Conservation (phyloP, 2,329 filamentous ascomycete genomes). For the Mycogone perniciosa region DNA sequence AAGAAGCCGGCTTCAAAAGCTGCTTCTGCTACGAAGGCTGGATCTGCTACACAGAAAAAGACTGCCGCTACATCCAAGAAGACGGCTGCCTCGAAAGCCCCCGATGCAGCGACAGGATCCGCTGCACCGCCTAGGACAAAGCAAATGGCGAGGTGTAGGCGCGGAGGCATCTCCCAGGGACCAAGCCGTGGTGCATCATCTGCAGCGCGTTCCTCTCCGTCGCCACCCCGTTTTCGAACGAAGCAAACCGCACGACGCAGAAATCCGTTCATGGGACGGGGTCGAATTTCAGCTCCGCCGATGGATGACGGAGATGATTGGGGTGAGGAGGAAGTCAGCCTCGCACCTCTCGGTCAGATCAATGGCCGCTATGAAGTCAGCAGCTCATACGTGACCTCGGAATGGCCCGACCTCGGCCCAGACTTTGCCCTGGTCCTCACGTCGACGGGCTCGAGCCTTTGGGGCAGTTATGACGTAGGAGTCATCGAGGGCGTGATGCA, state of each 20-base stretch:
- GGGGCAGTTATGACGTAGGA: slow-evolving; percentile 41
- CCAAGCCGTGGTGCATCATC: slow-evolving; percentile 1
- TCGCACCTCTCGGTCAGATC: slow-evolving; percentile 30
- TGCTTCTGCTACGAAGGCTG: background rate
- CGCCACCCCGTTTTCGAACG: background rate
- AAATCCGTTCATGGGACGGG: slow-evolving; percentile 17
- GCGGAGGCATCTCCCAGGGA: slow-evolving; percentile 13
- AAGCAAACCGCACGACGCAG: slow-evolving; percentile 24
- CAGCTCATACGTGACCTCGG: slow-evolving; percentile 18
- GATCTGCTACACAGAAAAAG: background rate
- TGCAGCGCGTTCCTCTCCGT: background rate
- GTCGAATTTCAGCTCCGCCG: slow-evolving; percentile 16
- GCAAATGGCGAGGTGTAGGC: slow-evolving; percentile 11
- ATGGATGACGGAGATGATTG: background rate
- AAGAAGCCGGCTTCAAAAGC: background rate
- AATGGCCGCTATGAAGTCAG: slow-evolving; percentile 40
- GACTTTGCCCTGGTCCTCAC: slow-evolving; percentile 33
- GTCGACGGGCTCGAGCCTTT: slow-evolving; percentile 33
- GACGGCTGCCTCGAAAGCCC: background rate
- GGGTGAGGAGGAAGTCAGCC: slow-evolving; percentile 1
- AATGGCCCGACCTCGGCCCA: slow-evolving; percentile 21
- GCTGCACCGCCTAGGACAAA: background rate
- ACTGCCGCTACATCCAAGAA: background rate
- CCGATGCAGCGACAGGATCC: background rate
- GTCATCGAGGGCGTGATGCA: slow-evolving; percentile 36